Evolutionary conservation across 768 basidiomycete genomes (phyloP).

Genomic region (Auricularia sp.): DNA sequence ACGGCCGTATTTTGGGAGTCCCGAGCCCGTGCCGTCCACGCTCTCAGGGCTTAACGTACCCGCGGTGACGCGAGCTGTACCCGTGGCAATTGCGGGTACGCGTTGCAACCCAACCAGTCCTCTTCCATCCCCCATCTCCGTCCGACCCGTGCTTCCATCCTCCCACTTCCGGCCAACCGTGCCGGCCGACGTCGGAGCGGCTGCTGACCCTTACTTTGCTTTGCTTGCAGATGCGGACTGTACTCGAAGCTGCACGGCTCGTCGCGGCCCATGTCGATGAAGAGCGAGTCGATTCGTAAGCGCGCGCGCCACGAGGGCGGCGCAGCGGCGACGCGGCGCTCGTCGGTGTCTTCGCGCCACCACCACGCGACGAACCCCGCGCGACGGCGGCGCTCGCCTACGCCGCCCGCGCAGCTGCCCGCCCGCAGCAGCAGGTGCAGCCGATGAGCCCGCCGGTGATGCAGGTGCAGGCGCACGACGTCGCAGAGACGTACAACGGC

Average conservation of each 20-base stretch:
- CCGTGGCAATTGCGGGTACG: no score
- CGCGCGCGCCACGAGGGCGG: slow-evolving; percentile 64
- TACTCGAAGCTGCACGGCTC: slow-evolving; percentile 77
- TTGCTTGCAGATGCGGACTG: slow-evolving; percentile 9
- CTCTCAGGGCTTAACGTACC: no score
- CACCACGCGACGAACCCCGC: background rate
- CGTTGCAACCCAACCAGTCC: no score
- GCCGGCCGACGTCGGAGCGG: background rate
- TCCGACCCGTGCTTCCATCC: no score
- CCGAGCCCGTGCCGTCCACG: no score
- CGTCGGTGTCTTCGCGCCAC: background rate
- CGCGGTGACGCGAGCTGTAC: no score
- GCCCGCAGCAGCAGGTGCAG: background rate
- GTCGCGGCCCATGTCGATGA: slow-evolving; percentile 82
- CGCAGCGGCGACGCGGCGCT: background rate
- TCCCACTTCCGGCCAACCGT: background rate
- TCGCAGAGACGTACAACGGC: background rate
- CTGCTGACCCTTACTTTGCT: background rate
- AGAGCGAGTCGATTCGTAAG: slow-evolving; percentile 83
- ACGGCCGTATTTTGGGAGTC: no score
- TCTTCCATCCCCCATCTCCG: no score
- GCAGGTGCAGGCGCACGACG: background rate
- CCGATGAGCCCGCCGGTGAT: background rate
- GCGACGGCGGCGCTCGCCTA: background rate
- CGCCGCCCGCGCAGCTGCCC: background rate